A percentile compares a stretch with the other conserved stretches of the same genome.
phyloP scores from a whole-genome alignment of 169 alveolate genomes.

The Blepharisma undulans region DNA sequence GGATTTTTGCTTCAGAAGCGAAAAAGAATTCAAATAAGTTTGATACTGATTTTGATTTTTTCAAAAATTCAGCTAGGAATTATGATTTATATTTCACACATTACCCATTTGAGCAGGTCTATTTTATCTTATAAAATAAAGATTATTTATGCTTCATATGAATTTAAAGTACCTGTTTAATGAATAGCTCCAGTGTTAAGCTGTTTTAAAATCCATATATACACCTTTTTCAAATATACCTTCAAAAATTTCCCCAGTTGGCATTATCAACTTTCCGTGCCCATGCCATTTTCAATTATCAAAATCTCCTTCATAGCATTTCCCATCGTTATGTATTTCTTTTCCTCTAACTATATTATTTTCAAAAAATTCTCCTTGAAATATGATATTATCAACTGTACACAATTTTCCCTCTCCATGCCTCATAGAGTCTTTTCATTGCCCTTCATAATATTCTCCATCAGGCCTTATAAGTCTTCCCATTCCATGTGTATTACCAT shows the following conservation, averaged over 20 bases:
- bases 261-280: constrained; percentile 85
- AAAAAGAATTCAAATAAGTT: not conserved
- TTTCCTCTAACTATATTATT: constrained; percentile 81
- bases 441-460: constrained; percentile 86
- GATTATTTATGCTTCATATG: not conserved
- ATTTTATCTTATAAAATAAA: not conserved
- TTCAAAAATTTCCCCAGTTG: constrained; percentile 86
- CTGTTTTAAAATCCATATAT: not conserved
- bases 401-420: constrained; percentile 74
- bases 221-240: constrained; percentile 64
- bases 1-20: not conserved
- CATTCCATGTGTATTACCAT: not conserved
- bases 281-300: constrained; percentile 85
- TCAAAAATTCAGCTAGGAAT: not conserved
- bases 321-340: constrained; percentile 64
- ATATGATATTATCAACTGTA: constrained; percentile 43
- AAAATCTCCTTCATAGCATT: constrained; percentile 85
- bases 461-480: constrained; percentile 60
- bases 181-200: not conserved
- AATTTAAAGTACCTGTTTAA: not conserved
- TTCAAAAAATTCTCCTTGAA: constrained; percentile 77
- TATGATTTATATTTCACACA: not conserved
- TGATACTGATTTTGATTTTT: not conserved
- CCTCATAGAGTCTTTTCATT: constrained; percentile 74
- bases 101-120: not conserved